Conservation (phyloP, 768 basidiomycete genomes). For the Antrodiella citrinella region DNA sequence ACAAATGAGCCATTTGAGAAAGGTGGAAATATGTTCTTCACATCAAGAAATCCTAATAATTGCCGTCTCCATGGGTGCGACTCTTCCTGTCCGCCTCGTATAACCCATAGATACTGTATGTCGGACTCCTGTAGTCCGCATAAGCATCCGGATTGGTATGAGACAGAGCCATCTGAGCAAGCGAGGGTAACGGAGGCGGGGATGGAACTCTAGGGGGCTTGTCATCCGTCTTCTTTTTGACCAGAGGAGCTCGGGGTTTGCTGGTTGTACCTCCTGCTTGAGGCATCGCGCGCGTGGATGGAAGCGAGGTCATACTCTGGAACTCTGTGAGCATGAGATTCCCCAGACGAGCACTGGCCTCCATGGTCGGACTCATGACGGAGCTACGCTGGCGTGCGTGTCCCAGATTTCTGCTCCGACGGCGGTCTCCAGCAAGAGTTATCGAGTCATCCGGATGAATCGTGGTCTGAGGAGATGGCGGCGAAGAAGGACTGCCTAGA, state of each 20-base stretch:
- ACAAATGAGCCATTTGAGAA: background rate
- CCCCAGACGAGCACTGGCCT: slow-evolving; percentile 42
- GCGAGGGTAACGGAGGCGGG: slow-evolving; percentile 63
- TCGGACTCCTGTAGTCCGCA: slow-evolving; percentile 67
- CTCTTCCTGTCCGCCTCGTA: slow-evolving; percentile 62
- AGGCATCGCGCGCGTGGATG: slow-evolving; percentile 30
- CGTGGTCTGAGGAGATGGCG: slow-evolving; percentile 53
- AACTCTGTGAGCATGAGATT: slow-evolving; percentile 59
- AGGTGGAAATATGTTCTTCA: background rate
- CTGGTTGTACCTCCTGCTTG: slow-evolving; percentile 13
- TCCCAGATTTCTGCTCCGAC: slow-evolving; percentile 14
- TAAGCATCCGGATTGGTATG: slow-evolving; percentile 55
- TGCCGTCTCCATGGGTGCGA: slow-evolving; percentile 16
- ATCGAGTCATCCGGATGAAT: slow-evolving; percentile 69
- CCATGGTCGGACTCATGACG: slow-evolving; percentile 25
- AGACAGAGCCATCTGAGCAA: slow-evolving; percentile 70
- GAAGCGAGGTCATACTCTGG: slow-evolving; percentile 19
- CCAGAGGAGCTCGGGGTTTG: slow-evolving; percentile 22
- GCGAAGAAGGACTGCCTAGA: slow-evolving; percentile 21
- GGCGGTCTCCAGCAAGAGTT: slow-evolving; percentile 41
- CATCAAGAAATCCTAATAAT: slow-evolving; percentile 12
- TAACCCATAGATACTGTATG: slow-evolving; percentile 74
- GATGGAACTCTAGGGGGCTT: slow-evolving; percentile 75
- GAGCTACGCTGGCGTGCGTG: slow-evolving; percentile 24
- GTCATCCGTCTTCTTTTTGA: slow-evolving; percentile 37